phyloP scores from a whole-genome alignment of 164 flowering plant genomes.

The Santalum album region DNA sequence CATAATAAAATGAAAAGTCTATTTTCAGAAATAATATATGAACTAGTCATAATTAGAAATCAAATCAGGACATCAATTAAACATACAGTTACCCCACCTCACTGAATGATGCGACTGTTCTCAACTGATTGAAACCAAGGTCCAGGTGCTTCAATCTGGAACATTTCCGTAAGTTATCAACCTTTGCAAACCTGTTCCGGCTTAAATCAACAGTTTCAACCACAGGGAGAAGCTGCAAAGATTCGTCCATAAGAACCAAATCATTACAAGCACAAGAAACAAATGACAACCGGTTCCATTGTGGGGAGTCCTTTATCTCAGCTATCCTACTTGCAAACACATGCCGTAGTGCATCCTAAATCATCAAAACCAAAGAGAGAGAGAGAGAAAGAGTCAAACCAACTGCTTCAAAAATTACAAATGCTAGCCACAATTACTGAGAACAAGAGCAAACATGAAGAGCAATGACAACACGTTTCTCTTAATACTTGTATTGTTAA shows the following conservation, averaged over 20 bases:
- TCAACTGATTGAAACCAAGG: constrained; percentile 84
- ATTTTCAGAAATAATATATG: no score
- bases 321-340: constrained; percentile 87
- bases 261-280: constrained; percentile 83
- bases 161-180: constrained; percentile 76
- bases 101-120: constrained; percentile 45
- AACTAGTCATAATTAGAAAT: neutral
- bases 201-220: constrained; percentile 92
- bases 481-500: no score
- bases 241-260: constrained; percentile 89
- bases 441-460: no score
- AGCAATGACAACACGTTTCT: no score
- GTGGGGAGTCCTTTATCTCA: constrained; percentile 72
- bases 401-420: neutral
- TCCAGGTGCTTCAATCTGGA: constrained; percentile 71
- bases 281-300: constrained; percentile 74
- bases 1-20: no score
- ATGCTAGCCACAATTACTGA: no score
- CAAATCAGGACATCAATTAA: neutral
- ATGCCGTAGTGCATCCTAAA: constrained; percentile 91
- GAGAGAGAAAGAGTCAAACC: no score
- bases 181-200: constrained; percentile 78
- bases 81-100: constrained; percentile 38
- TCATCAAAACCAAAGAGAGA: neutral
- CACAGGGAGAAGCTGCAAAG: constrained; percentile 83